Evolutionary conservation across 2,329 filamentous ascomycete genomes (phyloP), one percentile per base, ranked within the genome.

Genomic region (Apiospora saccharicola): DNA sequence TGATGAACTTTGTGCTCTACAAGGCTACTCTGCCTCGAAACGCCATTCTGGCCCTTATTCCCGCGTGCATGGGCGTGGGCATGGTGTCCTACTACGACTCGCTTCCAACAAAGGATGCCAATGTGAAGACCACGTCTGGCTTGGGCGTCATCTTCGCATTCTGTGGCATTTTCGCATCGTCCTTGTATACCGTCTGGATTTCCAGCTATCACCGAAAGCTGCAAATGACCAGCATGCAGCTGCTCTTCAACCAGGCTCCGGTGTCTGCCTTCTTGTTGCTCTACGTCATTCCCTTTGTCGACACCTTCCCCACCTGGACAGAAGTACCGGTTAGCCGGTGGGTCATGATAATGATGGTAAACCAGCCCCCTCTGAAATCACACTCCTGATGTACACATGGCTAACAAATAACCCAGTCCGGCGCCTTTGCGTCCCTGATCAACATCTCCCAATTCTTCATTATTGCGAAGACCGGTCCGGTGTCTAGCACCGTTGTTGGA

Each of bases 41-140:
- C 70, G 90, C 91, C 24, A 81, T 88, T 1, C 69, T 87, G 46
- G 86, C 90, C 8, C 83, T 93, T 61, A 75, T 90, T 37, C 90
- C 90, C 0, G 89, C 90, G 49, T 93, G 91, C 76, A 47, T 87
- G 0, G 91, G 91, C 49, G 91, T 93, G 6, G 90, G 86, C 46
- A 86, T 92, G 77, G 90, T 92, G 24, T 91, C 90, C 12, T 93
- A 92, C 80, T 92, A 90, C 79, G 91, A 93, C 80, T 90, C 90
- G n/a, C 84, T 88, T 37, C 86, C 86, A 26, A 79, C 82, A 2
- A 77, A 80, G 22, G 83, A 87, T 75, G 80, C 82, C 47, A 86
- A 82, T 57, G 81, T 88, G 77, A 88, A 88, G 80, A 88, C 87
- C 0, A 92, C 90, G 0, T 86, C 86, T 22, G 82, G 83, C 0